These are phyloP conservation scores for Agrostemma githago DNA, from an alignment of 148 eudicot species.

Conservation along the genomic window DNA sequence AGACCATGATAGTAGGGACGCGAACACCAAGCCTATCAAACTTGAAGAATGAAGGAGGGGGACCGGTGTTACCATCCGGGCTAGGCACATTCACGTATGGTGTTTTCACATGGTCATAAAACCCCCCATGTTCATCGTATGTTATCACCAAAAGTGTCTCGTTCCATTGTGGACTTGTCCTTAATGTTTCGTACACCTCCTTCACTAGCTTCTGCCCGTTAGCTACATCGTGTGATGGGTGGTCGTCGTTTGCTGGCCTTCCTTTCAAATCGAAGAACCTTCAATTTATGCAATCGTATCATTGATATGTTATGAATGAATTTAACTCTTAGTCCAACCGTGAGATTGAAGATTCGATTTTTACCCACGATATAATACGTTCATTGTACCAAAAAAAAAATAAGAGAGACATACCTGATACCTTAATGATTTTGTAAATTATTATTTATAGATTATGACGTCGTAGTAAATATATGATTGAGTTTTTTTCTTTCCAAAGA, in stretches of 20 bases:
- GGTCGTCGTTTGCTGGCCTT: slow-evolving; percentile 78
- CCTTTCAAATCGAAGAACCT: slow-evolving; percentile 69
- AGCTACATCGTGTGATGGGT: slow-evolving; percentile 91
- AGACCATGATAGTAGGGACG: slow-evolving; percentile 89
- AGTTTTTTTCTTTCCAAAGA: too few species aligned
- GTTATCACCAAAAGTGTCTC: slow-evolving; percentile 68
- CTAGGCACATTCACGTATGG: slow-evolving; percentile 72
- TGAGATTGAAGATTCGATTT: too few species aligned
- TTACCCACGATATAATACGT: too few species aligned
- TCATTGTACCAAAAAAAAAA: too few species aligned
- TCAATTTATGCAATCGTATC: too few species aligned
- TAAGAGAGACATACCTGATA: too few species aligned
- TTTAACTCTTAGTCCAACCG: too few species aligned
- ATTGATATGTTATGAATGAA: too few species aligned
- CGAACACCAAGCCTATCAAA: slow-evolving; percentile 92
- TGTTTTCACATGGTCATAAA: slow-evolving; percentile 85
- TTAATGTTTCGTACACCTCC: slow-evolving; percentile 81
- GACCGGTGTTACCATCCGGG: slow-evolving; percentile 87
- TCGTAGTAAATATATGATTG: too few species aligned
- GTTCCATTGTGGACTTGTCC: slow-evolving; percentile 87
- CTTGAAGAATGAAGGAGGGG: slow-evolving; percentile 75
- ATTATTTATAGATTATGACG: too few species aligned
- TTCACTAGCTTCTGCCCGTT: slow-evolving; percentile 85
- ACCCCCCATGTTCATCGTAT: slow-evolving; percentile 95
- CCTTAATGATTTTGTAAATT: too few species aligned